These are phyloP conservation scores for Cercospora zeina DNA, from an alignment of 2,329 filamentous ascomycete genomes.

Conservation along the genomic window DNA sequence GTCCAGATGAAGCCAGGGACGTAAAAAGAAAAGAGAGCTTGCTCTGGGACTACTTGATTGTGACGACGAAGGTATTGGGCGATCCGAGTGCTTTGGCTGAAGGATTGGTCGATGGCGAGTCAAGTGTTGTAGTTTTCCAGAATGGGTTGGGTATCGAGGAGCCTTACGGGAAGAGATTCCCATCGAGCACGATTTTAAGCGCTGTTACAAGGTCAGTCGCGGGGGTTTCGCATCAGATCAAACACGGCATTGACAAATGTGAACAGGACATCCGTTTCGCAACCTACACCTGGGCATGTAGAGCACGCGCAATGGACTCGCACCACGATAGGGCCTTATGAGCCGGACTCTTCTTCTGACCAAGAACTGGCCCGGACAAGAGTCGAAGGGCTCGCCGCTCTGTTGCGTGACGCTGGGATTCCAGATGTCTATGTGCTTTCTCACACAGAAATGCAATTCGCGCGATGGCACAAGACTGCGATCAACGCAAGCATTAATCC, in stretches of 20 bases:
- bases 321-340: constrained; percentile 67
- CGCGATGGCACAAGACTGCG: constrained; percentile 74
- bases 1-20: constrained; percentile 56
- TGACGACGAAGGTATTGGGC: constrained; percentile 69
- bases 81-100: constrained; percentile 61
- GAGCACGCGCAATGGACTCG: constrained; percentile 72
- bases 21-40: constrained; percentile 37
- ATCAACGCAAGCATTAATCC: constrained; percentile 77
- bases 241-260: neutral
- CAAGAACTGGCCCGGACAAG: constrained; percentile 33
- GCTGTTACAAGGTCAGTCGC: constrained; percentile 56
- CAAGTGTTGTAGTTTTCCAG: constrained; percentile 66
- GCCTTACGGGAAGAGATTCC: constrained; percentile 64
- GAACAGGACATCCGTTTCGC: constrained; percentile 64
- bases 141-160: constrained; percentile 71
- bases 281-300: constrained; percentile 62
- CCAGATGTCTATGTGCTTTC: constrained; percentile 64
- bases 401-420: constrained; percentile 61
- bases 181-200: constrained; percentile 60
- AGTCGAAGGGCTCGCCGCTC: constrained; percentile 54
- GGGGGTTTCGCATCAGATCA: neutral
- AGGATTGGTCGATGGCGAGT: constrained; percentile 56
- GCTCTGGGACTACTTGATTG: constrained; percentile 64
- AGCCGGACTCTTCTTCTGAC: constrained; percentile 44
- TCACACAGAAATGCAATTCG: constrained; percentile 65